Evolutionary conservation across 139 green algal species (phyloP), one percentile per base, ranked within the genome.

Genomic region (Tetradesmus lagerheimii): DNA sequence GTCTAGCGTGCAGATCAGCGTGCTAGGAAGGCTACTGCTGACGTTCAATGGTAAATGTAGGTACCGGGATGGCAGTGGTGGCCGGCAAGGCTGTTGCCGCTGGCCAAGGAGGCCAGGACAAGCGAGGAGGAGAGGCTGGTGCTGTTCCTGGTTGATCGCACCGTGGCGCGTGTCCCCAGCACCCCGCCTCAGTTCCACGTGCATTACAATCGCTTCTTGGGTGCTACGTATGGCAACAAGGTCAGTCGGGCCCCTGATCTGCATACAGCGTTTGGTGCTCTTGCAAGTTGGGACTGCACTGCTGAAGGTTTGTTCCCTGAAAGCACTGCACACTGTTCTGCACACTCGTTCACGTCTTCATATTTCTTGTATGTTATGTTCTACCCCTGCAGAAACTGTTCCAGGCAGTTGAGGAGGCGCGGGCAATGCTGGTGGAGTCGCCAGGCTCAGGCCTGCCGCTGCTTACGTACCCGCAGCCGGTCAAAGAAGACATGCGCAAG

Each of bases 91-190:
- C 31, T 88, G 39, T 34, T 88, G 23, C 82, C 82, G 41, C 6
- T n/a, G 20, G 38, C 35, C 29, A 38, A 77, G 8, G 64, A 74
- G 62, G 81, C 47, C 18, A 75, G 50, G 18, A 74, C 81, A 29
- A 43, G 47, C 25, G 82, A 53, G 16, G 67, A 79, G 27, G 64
- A 88, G 83, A 39, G n/a, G 41, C 25, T 84, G 50, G 86, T 85
- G 43, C 43, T 90, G 86, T 90, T 90, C 34, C 47, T 90, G 86
- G 75, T 90, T 37, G 86, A 90, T 71, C 67, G 71, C 34, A 90
- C 86, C 29, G 86, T 84, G 14, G 86, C 86, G 31, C 74, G 47
- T 29, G 86, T 90, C 11, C 43, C 71, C 50, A 39, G 35, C 25
- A 57, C 23, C 37, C 75, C 71, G 29, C 86, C 86, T 15, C 31